Evolutionary conservation across 1,284 basidiomycete species (phyloP).

Genomic region (Apiotrichum veenhuisii): DNA sequence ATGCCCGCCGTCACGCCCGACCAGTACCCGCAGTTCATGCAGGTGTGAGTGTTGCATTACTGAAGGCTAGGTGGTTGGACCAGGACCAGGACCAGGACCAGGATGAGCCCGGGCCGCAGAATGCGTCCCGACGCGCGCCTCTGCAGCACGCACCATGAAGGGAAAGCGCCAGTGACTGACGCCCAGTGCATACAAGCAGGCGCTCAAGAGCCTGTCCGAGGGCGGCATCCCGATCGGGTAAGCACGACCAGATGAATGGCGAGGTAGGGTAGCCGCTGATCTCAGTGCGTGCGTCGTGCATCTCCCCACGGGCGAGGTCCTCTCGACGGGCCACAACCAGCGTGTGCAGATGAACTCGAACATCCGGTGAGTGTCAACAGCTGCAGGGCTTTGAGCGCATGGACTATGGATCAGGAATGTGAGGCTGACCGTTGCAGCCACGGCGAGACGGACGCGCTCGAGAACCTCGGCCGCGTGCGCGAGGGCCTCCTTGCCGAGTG

Average conservation of each 20-base stretch:
- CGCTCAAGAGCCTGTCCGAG: slow-evolving; percentile 24
- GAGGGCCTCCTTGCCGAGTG: slow-evolving; percentile 31
- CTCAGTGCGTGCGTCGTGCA: slow-evolving; percentile 31
- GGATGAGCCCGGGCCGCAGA: too few species aligned
- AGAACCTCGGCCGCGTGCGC: slow-evolving; percentile 33
- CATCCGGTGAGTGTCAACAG: slow-evolving; percentile 4
- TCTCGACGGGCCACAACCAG: slow-evolving; percentile 36
- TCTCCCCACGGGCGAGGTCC: slow-evolving; percentile 31
- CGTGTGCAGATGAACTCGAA: slow-evolving; percentile 33
- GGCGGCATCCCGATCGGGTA: slow-evolving; percentile 44
- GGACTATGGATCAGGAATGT: background rate
- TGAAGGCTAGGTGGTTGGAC: too few species aligned
- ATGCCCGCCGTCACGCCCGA: slow-evolving; percentile 22
- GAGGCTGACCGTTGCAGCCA: slow-evolving; percentile 24
- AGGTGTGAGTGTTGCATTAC: slow-evolving; percentile 16
- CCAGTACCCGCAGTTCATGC: slow-evolving; percentile 28
- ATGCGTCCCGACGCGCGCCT: too few species aligned
- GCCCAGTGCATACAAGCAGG: slow-evolving; percentile 30
- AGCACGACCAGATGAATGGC: background rate
- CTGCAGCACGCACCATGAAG: too few species aligned
- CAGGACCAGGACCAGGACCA: too few species aligned
- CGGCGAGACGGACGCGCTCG: slow-evolving; percentile 38
- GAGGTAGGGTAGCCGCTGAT: background rate
- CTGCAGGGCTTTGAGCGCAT: too few species aligned
- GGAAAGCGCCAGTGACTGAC: background rate